Conservation (phyloP, 2,329 filamentous ascomycete species). For the Ophiostoma fasciatum region DNA sequence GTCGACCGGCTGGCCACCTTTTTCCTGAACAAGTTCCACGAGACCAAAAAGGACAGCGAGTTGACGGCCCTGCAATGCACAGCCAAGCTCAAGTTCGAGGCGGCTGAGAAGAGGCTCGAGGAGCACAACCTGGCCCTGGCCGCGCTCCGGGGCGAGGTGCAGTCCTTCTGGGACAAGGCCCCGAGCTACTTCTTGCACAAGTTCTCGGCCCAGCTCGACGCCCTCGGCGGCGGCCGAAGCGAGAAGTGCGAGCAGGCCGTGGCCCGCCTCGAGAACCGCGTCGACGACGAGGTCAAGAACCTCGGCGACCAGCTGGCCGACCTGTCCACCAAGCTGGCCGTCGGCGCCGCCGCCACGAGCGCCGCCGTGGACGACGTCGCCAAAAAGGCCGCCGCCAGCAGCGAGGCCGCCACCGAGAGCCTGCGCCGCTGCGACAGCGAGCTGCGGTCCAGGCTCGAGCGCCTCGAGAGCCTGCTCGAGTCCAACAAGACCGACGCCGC, state of each 20-base stretch:
- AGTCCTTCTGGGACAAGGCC: conserved; percentile 8
- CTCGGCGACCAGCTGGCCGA: conserved; percentile 7
- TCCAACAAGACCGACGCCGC: conserved; percentile 3
- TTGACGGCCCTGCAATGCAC: conserved; percentile 5
- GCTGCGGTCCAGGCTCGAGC: conserved; percentile 1
- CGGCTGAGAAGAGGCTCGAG: conserved; percentile 6
- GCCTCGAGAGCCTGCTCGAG: conserved; percentile 4
- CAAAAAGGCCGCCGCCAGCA: not conserved
- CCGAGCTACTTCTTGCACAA: conserved; percentile 8
- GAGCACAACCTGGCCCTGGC: conserved; percentile 3
- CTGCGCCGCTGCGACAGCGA: conserved; percentile 6
- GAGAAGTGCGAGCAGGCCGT: conserved; percentile 7
- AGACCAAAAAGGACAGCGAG: conserved; percentile 6
- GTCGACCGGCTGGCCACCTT: conserved; percentile 9
- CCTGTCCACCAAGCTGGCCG: conserved; percentile 9
- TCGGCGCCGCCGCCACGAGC: not conserved
- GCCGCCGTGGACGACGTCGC: conserved; percentile 3
- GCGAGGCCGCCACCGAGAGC: not conserved
- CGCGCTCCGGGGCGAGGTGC: conserved; percentile 5
- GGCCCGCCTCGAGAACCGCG: conserved; percentile 6
- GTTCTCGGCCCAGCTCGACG: conserved; percentile 7
- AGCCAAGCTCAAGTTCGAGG: conserved; percentile 9
- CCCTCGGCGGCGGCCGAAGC: not conserved
- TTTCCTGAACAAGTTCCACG: conserved; percentile 10
- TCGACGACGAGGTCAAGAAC: conserved; percentile 10